Evolutionary conservation across 768 basidiomycete genomes (phyloP), one percentile per base, ranked within the genome.

Genomic region (Lyophyllum atratum): DNA sequence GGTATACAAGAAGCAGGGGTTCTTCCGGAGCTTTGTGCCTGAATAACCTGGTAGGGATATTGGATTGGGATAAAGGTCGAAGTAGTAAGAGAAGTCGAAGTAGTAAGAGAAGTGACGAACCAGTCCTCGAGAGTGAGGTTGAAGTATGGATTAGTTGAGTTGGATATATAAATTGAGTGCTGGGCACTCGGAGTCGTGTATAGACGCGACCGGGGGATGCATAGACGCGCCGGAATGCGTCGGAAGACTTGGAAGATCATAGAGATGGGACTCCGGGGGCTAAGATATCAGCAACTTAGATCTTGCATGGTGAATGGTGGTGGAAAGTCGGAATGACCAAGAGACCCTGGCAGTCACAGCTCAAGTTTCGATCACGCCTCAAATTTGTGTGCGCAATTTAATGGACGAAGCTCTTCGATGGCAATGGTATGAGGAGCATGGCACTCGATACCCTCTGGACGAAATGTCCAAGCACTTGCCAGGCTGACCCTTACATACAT

Each of bases 51-150:
- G 21, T 54, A 37, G 54, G 17, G 19, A 9, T 25, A 22, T 29
- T 55, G 34, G 17, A 17, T 47, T 22, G 4, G 12, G 53, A 49
- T 46, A 31, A 40, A 51, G 26, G 34, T n/a, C 43, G 53, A 11
- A 24, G 39, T 37, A 33, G 9, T 47, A 24, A 34, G 39, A 45
- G 11, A 46, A 45, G 42, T 10, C 43, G 53, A 11, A 24, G 39
- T 37, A 33, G 9, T 47, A 24, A 34, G 39, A 45, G 11, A 46
- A 45, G 42, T 10, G 33, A 58, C 55, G 51, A 28, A 93, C 94
- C 93, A 95, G 69, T 96, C 94, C 70, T 97, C 95, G 49, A 91
- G 83, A 0, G 92, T 84, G 42, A 97, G 82, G 70, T 97, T 97
- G 73, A 95, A 93, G 71, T 87, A 92, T 2, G 95, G 93, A 64